phyloP scores from a whole-genome alignment of 1,284 basidiomycete genomes.

The Ustilago nuda region DNA sequence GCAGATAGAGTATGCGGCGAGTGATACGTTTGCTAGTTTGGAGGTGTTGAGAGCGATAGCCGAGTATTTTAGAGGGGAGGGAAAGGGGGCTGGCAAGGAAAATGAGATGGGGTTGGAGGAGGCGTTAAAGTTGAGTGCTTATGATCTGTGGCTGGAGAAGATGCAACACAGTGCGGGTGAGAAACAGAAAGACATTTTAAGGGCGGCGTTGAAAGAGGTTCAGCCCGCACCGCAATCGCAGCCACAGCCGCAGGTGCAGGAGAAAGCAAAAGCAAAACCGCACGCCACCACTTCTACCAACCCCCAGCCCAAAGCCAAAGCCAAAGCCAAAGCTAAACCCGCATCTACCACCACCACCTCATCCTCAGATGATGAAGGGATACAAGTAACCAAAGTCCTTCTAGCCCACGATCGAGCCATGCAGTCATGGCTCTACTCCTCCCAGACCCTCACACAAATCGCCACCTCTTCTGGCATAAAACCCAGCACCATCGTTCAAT shows the following conservation, averaged over 20 bases:
- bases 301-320: neutral
- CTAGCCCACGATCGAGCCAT: constrained; percentile 38
- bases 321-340: neutral
- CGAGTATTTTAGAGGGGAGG: constrained; percentile 20
- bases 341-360: neutral
- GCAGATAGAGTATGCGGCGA: constrained; percentile 62
- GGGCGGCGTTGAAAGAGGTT: constrained; percentile 25
- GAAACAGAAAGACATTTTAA: constrained; percentile 10
- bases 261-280: neutral
- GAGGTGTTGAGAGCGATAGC: constrained; percentile 50
- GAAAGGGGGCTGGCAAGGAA: neutral
- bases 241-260: neutral
- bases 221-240: constrained; percentile 11
- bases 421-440: constrained; percentile 31
- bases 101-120: constrained; percentile 15
- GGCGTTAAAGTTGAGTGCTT: constrained; percentile 30
- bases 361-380: constrained; percentile 17
- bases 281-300: neutral
- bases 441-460: constrained; percentile 18
- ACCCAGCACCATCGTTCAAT: constrained; percentile 21
- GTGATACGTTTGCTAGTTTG: constrained; percentile 56
- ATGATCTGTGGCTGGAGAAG: constrained; percentile 29
- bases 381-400: constrained; percentile 18
- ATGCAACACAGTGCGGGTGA: constrained; percentile 1
- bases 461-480: constrained; percentile 30